These are phyloP conservation scores for Beauveria medogensis DNA, from an alignment of 2,329 filamentous ascomycete species.

Conservation along the genomic window DNA sequence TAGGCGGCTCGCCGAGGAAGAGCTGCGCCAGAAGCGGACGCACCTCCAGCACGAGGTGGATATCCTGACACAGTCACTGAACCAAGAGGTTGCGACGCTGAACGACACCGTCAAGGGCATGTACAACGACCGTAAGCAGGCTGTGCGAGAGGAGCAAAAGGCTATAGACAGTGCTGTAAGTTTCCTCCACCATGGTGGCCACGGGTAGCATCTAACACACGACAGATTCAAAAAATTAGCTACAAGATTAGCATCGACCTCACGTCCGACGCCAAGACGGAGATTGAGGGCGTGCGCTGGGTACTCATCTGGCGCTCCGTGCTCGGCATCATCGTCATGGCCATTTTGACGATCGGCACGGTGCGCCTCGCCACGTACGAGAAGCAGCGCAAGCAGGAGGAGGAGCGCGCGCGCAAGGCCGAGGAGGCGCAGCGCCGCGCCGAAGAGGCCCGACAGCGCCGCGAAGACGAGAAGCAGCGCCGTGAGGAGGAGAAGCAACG, in stretches of 20 bases:
- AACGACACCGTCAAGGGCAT: slow-evolving; percentile 91
- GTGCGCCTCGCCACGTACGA: slow-evolving; percentile 53
- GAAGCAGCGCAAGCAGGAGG: slow-evolving; percentile 40
- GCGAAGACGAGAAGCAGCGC: slow-evolving; percentile 4
- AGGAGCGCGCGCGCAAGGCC: slow-evolving; percentile 34
- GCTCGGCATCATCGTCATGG: slow-evolving; percentile 59
- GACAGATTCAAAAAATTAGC: slow-evolving; percentile 81
- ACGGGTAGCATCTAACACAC: background rate
- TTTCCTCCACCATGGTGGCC: slow-evolving; percentile 12
- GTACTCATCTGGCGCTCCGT: slow-evolving; percentile 60
- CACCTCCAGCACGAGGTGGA: slow-evolving; percentile 93
- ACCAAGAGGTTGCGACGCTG: slow-evolving; percentile 71
- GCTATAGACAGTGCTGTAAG: slow-evolving; percentile 69
- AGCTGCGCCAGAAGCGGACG: slow-evolving; percentile 73
- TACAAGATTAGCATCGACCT: slow-evolving; percentile 91
- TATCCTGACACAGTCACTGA: slow-evolving; percentile 75
- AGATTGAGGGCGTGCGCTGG: slow-evolving; percentile 89
- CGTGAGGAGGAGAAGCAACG: background rate
- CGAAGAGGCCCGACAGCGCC: background rate
- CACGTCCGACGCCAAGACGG: slow-evolving; percentile 82
- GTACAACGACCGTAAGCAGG: slow-evolving; percentile 95
- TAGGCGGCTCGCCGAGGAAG: slow-evolving; percentile 68
- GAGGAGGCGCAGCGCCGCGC: slow-evolving; percentile 24
- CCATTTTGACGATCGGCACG: slow-evolving; percentile 49
- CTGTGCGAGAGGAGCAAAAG: slow-evolving; percentile 80